phyloP scores from a whole-genome alignment of 2,329 filamentous ascomycete genomes.

The Trichoderma endophyticum region DNA sequence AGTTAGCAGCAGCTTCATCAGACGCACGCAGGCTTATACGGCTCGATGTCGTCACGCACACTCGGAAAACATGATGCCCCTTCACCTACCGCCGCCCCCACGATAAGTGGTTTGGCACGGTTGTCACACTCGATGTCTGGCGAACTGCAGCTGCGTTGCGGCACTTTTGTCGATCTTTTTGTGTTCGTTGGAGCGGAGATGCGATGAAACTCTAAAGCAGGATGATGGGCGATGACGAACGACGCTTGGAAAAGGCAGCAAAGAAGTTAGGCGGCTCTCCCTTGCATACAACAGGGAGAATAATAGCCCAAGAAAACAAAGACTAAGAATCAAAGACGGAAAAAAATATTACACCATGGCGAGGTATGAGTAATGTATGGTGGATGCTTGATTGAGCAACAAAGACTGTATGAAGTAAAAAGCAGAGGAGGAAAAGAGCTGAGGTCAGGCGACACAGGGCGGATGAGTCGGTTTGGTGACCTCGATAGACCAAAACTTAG shows the following conservation, averaged over 20 bases:
- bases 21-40: neutral
- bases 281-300: slow-evolving; percentile 1
- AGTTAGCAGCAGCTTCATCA: slow-evolving; percentile 21
- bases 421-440: neutral
- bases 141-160: neutral
- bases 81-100: slow-evolving; percentile 35
- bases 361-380: slow-evolving; percentile 12
- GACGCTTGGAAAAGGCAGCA: slow-evolving; percentile 8
- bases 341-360: neutral
- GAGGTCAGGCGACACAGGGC: slow-evolving; percentile 19
- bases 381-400: neutral
- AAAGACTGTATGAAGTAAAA: neutral
- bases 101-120: slow-evolving; percentile 21
- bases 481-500: slow-evolving; percentile 18
- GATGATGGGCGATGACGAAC: slow-evolving; percentile 14
- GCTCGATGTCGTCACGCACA: slow-evolving; percentile 56
- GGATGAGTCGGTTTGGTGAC: slow-evolving; percentile 21
- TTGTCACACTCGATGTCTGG: slow-evolving; percentile 5
- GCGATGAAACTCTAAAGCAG: slow-evolving; percentile 9
- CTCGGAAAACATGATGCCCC: slow-evolving; percentile 61
- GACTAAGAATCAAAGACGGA: neutral
- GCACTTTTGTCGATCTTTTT: neutral
- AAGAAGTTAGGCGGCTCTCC: slow-evolving; percentile 6
- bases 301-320: neutral
- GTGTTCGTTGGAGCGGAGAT: slow-evolving; percentile 4